Evolutionary conservation across 805 yeast genomes (phyloP).

Genomic region (Gaillardinia entomophila): DNA sequence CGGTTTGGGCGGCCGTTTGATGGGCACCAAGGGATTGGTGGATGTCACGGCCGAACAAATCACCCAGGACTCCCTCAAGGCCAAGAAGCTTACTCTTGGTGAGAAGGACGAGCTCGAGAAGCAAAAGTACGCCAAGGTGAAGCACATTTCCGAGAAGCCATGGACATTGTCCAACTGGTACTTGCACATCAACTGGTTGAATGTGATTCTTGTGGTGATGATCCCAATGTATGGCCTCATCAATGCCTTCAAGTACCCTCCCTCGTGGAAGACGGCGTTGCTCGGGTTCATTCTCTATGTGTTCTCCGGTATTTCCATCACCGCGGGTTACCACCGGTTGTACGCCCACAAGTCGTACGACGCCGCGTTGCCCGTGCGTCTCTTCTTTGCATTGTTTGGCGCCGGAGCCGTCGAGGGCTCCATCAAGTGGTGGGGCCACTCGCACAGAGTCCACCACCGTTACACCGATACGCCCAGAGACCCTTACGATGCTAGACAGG

Average conservation of each 20-base stretch:
- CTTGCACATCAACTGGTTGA: constrained; percentile 74
- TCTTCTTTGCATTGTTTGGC: constrained; percentile 71
- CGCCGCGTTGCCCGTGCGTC: constrained; percentile 54
- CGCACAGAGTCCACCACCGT: constrained; percentile 82
- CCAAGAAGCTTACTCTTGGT: constrained; percentile 14
- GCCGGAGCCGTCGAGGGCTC: constrained; percentile 83
- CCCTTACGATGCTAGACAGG: constrained; percentile 81
- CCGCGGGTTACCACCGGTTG: constrained; percentile 80
- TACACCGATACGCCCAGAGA: constrained; percentile 80
- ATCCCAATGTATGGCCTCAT: constrained; percentile 54
- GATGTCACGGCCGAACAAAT: constrained; percentile 60
- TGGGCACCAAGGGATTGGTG: constrained; percentile 77
- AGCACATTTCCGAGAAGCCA: constrained; percentile 72
- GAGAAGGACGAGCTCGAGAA: constrained; percentile 36
- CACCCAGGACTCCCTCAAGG: constrained; percentile 46
- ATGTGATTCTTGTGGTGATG: constrained; percentile 55
- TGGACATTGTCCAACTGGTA: constrained; percentile 73
- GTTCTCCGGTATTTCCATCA: constrained; percentile 67
- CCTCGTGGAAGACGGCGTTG: constrained; percentile 45
- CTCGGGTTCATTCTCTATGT: constrained; percentile 51
- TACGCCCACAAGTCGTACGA: constrained; percentile 73
- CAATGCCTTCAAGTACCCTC: constrained; percentile 41
- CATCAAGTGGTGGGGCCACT: constrained; percentile 85
- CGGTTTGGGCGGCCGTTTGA: constrained; percentile 64
- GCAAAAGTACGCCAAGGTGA: constrained; percentile 31